phyloP scores from a whole-genome alignment of 179 eudicot genomes.

The Spergularia azorica region DNA sequence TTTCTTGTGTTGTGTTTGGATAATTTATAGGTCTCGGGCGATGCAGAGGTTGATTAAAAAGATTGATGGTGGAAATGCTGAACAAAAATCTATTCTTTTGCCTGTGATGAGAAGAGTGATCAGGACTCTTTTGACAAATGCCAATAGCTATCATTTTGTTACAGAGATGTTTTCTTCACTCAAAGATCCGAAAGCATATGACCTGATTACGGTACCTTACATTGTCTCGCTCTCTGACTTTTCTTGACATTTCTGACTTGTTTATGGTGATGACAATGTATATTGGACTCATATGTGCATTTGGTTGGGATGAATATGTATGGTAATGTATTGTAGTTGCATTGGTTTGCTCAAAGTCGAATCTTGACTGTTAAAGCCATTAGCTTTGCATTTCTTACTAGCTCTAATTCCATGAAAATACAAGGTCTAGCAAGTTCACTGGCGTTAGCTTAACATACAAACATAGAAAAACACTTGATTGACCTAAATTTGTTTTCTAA shows the following conservation, averaged over 20 bases:
- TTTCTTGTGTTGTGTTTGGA: background rate
- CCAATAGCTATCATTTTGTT: slow-evolving; percentile 26
- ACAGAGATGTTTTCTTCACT: background rate
- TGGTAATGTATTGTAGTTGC: too few relatives aligned
- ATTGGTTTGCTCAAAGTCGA: too few relatives aligned
- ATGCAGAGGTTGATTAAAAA: slow-evolving; percentile 38
- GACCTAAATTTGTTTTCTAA: too few relatives aligned
- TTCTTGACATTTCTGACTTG: background rate
- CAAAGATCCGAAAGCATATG: background rate
- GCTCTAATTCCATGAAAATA: too few relatives aligned
- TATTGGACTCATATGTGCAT: background rate
- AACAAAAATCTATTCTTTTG: background rate
- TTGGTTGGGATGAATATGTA: too few relatives aligned
- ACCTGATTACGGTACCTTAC: slow-evolving; percentile 25
- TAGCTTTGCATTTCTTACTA: too few relatives aligned
- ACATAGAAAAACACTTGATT: too few relatives aligned
- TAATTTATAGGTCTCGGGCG: slow-evolving; percentile 44
- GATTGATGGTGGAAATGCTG: background rate
- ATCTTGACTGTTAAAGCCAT: too few relatives aligned
- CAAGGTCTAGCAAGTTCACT: too few relatives aligned
- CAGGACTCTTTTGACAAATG: background rate
- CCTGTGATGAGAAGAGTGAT: background rate
- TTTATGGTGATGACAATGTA: background rate
- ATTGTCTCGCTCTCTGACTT: background rate
- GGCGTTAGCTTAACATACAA: too few relatives aligned